A percentile compares a stretch with the other conserved stretches of the same genome.
These are phyloP conservation scores for Auriculariales sp. DNA, from an alignment of 768 basidiomycete genomes.

Conservation along the genomic window DNA sequence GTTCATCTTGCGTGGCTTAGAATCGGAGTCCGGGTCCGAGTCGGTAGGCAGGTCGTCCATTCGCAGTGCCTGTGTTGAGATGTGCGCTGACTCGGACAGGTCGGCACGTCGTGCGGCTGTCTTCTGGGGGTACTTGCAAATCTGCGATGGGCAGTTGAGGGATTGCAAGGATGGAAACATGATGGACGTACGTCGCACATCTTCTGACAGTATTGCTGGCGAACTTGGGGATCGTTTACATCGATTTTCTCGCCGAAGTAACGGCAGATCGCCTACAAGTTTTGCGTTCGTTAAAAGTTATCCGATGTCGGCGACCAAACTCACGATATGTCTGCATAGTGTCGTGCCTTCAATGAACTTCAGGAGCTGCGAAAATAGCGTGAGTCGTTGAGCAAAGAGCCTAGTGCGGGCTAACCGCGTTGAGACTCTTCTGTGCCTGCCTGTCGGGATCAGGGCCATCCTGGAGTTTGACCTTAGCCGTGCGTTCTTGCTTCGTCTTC, in stretches of 20 bases:
- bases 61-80: constrained; percentile 11
- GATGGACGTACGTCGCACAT: constrained; percentile 64
- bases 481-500: constrained; percentile 30
- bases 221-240: constrained; percentile 24
- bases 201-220: constrained; percentile 42
- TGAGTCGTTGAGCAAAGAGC: constrained; percentile 15
- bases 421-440: constrained; percentile 47
- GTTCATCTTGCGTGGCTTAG: neutral
- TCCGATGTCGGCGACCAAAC: constrained; percentile 11
- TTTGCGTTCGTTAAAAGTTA: neutral
- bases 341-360: constrained; percentile 43
- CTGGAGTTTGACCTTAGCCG: constrained; percentile 22
- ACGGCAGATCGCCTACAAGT: constrained; percentile 49
- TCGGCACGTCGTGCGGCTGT: constrained; percentile 30
- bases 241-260: constrained; percentile 68
- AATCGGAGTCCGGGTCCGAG: constrained; percentile 15
- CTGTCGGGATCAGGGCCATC: constrained; percentile 52
- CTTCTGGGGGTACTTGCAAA: constrained; percentile 69
- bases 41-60: constrained; percentile 9
- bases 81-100: constrained; percentile 29
- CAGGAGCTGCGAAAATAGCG: constrained; percentile 22
- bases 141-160: too few relatives aligned
- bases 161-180: too few relatives aligned
- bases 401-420: constrained; percentile 28
- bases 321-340: constrained; percentile 58